phyloP scores from a whole-genome alignment of 805 yeast species.

The Teunomyces panamensis region DNA sequence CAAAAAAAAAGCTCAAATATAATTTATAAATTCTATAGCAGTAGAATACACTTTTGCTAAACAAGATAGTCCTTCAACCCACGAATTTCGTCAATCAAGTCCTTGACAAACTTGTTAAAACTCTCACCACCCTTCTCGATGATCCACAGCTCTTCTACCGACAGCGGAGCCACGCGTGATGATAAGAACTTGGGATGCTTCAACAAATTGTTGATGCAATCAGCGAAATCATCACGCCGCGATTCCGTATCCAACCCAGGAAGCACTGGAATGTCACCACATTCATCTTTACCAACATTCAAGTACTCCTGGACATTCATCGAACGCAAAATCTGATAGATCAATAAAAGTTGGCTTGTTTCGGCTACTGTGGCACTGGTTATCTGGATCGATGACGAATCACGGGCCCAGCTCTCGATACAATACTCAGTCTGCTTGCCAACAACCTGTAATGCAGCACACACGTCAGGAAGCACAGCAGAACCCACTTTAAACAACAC shows the following conservation, averaged over 20 bases:
- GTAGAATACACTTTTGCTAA: not conserved
- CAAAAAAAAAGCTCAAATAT: no score
- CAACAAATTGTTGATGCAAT: constrained; percentile 65
- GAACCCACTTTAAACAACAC: constrained; percentile 63
- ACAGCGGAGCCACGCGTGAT: constrained; percentile 62
- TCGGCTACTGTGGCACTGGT: constrained; percentile 37
- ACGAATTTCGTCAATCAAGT: constrained; percentile 48
- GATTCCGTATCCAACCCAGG: constrained; percentile 63
- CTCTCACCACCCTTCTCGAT: constrained; percentile 45
- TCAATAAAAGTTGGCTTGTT: constrained; percentile 57
- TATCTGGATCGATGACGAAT: constrained; percentile 41
- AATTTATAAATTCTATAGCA: not conserved
- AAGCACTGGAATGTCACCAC: constrained; percentile 31
- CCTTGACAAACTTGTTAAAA: constrained; percentile 36
- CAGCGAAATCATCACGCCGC: constrained; percentile 58
- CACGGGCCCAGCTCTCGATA: constrained; percentile 65
- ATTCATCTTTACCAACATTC: constrained; percentile 11
- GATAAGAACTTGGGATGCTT: constrained; percentile 85
- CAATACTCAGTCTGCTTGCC: constrained; percentile 63
- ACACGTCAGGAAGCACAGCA: constrained; percentile 59
- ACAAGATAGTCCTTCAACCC: constrained; percentile 47
- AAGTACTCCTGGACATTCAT: constrained; percentile 53
- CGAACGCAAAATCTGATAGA: constrained; percentile 55
- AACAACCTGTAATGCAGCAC: constrained; percentile 61
- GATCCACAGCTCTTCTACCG: constrained; percentile 60